These are phyloP conservation scores for Ceratocystis albifundus DNA, from an alignment of 2,329 filamentous ascomycete species.

Conservation along the genomic window DNA sequence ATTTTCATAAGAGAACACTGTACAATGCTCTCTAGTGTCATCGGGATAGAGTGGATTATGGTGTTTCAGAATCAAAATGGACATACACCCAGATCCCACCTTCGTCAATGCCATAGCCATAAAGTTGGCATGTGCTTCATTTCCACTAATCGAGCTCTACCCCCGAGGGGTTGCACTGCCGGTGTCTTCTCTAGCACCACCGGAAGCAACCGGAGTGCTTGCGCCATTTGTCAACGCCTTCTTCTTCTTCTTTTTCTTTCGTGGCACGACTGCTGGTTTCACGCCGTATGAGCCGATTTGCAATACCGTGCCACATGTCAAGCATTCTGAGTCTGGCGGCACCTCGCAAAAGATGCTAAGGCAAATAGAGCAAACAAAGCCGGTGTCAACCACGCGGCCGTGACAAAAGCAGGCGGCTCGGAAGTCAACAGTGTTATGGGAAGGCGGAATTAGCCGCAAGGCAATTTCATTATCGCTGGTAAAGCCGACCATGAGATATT, in stretches of 20 bases:
- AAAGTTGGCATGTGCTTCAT: neutral
- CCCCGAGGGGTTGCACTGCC: conserved; percentile 49
- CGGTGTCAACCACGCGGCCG: conserved; percentile 75
- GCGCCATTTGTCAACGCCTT: conserved; percentile 37
- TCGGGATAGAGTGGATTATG: no score
- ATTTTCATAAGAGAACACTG: neutral
- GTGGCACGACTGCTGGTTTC: conserved; percentile 62
- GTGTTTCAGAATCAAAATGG: no score
- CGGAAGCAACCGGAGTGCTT: conserved; percentile 26
- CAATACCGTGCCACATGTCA: conserved; percentile 73
- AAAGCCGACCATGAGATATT: conserved; percentile 92
- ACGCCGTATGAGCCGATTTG: conserved; percentile 64
- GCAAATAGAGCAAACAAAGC: conserved; percentile 93
- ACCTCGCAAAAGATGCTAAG: conserved; percentile 79
- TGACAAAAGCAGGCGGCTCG: conserved; percentile 98
- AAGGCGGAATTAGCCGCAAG: conserved; percentile 60
- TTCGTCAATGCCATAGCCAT: neutral
- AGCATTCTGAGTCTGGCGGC: conserved; percentile 53
- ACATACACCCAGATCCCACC: neutral
- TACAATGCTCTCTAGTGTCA: no score
- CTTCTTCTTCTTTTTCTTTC: conserved; percentile 68
- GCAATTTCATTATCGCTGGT: conserved; percentile 51
- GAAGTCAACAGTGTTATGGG: conserved; percentile 82
- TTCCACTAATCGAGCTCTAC: neutral
- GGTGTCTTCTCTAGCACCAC: conserved; percentile 43